phyloP scores from a whole-genome alignment of 768 basidiomycete species.

The Clitopilus hobsonii region DNA sequence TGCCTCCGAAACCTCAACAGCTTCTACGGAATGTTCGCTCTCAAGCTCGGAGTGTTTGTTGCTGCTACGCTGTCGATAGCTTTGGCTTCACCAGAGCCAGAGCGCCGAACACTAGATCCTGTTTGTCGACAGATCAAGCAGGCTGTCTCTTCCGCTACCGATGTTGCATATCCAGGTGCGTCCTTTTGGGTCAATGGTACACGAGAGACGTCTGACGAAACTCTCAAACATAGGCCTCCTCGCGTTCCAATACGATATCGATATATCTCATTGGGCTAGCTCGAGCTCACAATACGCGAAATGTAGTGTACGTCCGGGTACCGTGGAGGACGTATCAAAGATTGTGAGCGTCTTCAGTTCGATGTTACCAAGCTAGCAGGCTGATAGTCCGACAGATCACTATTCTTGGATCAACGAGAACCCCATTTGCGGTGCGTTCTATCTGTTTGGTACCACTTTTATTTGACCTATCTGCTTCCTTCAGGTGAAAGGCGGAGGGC shows the following conservation, averaged over 20 bases:
- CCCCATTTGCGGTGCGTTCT: conserved; percentile 49
- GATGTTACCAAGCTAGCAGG: not conserved
- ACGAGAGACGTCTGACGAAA: too few relatives aligned
- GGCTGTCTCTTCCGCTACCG: conserved; percentile 37
- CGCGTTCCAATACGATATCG: conserved; percentile 28
- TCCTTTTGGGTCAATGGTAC: not conserved
- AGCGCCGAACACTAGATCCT: not conserved
- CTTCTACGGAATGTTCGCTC: not conserved
- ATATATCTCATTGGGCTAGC: conserved; percentile 46
- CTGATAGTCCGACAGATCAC: conserved; percentile 35
- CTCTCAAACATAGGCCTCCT: conserved; percentile 17
- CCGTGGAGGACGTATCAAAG: conserved; percentile 40
- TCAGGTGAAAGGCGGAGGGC: conserved; percentile 61
- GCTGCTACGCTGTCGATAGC: not conserved
- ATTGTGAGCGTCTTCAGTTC: conserved; percentile 33
- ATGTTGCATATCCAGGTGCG: conserved; percentile 40
- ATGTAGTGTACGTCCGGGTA: conserved; percentile 59
- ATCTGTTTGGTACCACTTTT: not conserved
- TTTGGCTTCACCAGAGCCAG: not conserved
- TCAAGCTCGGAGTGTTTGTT: not conserved
- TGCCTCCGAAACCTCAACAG: not conserved
- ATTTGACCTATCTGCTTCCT: not conserved
- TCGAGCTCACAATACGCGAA: conserved; percentile 41
- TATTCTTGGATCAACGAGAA: conserved; percentile 37
- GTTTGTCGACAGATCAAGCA: conserved; percentile 32